Base-by-base conservation (phyloP, 495 filamentous ascomycete genomes). In the Rostrohypoxylon terebratum region DNA sequence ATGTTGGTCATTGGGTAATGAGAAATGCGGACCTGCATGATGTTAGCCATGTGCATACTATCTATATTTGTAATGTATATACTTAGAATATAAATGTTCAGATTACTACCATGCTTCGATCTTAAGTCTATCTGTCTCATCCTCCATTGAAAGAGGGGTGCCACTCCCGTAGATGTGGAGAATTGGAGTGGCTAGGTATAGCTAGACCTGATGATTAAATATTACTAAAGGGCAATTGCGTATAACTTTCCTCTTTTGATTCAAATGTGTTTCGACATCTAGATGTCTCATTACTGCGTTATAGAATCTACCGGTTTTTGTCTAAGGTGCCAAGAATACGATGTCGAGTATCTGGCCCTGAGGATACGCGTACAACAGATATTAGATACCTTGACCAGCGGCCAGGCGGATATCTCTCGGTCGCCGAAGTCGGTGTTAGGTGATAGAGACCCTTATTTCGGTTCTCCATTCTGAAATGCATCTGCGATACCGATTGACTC, bases 31-130 rank as follows among this genome's bases (percentile, higher is more conserved):
- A 59, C 18, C 55, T 59, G 38, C 20, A 40, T 21, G 14, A 18
- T 23, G 34, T 59, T 42, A 59, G 36, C 55, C 25, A 5, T 40
- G 18, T 58, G 54, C 54, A 58, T 58, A 58, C 40, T 40, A 34
- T 3, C 25, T 42, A 38, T 48, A 59, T 58, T 45, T 21, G 2
- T 68, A 55, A 44, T 72, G 53, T 65, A 55, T 65, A 64, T 59
- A 60, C 21, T 65, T 66, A 55, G 36, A 7, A 59, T n/a, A 23
- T 25, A 42, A 40, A 0, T 42, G 38, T 58, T 14, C 20, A 54
- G 5, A 34, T 34, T 14, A 21, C 20, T 28, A 23, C 20, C 21
- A 11, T 51, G 14, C 8, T 13, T 55, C 25, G 5, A 57, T 57
- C 2, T 57, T 33, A 21, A 4, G 53, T 21, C 14, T 57, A 13